These are phyloP conservation scores for Breynia disticha DNA, from an alignment of 441 rosid species.

Conservation along the genomic window DNA sequence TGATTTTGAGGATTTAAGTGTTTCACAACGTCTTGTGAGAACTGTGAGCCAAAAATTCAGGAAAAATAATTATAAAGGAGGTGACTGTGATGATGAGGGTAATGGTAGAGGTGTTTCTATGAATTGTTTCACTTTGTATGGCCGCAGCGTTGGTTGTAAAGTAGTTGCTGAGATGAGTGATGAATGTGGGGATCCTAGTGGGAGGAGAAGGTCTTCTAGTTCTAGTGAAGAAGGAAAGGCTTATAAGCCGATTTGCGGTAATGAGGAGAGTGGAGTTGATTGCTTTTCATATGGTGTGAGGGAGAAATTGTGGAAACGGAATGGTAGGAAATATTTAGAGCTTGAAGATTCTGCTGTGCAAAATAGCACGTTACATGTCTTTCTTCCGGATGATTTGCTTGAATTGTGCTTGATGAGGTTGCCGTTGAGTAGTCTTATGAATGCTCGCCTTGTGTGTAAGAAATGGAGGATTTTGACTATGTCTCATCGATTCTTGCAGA, in stretches of 20 bases:
- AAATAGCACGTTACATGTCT: conserved; percentile 49
- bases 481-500: conserved; percentile 54
- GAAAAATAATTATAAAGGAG: conserved; percentile 42
- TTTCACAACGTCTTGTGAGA: conserved; percentile 65
- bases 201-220: conserved; percentile 70
- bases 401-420: conserved; percentile 91
- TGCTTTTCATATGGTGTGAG: conserved; percentile 82
- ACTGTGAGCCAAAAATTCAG: conserved; percentile 66
- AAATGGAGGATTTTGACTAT: conserved; percentile 78
- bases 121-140: conserved; percentile 59
- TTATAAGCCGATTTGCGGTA: conserved; percentile 49
- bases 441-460: conserved; percentile 87
- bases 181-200: conserved; percentile 59
- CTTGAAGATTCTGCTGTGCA: conserved; percentile 35
- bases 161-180: conserved; percentile 81
- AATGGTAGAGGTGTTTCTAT: conserved; percentile 39
- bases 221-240: conserved; percentile 70
- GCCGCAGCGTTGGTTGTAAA: conserved; percentile 80
- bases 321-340: conserved; percentile 36
- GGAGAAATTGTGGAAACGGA: conserved; percentile 80
- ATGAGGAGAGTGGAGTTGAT: conserved; percentile 64
- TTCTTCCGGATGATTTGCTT: conserved; percentile 77
- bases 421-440: conserved; percentile 74
- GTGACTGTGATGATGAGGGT: conserved; percentile 52
- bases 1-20: conserved; percentile 57